These are phyloP conservation scores for Telfairia occidentalis DNA, from an alignment of 331 rosid species.

Conservation along the genomic window DNA sequence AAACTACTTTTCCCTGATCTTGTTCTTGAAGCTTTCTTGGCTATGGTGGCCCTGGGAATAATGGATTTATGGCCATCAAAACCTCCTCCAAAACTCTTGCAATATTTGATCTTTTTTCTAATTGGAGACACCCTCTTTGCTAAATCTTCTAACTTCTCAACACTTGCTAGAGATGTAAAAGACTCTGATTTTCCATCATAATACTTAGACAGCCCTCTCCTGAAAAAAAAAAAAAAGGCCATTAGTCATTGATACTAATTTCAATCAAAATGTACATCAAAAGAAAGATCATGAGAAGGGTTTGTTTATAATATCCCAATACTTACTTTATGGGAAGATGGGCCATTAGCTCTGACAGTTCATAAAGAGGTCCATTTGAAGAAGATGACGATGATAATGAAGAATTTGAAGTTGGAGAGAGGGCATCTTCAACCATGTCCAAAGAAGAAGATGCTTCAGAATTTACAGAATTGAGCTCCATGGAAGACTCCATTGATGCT, in stretches of 20 bases:
- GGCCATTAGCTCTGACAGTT: conserved; percentile 59
- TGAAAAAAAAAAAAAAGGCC: conserved; percentile 16
- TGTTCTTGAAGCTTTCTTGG: conserved; percentile 52
- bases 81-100: conserved; percentile 61
- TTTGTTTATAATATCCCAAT: background rate
- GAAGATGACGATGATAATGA: conserved; percentile 31
- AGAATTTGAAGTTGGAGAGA: conserved; percentile 14
- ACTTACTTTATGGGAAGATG: conserved; percentile 78
- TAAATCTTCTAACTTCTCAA: conserved; percentile 59
- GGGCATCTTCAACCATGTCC: conserved; percentile 4
- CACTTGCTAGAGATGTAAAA: conserved; percentile 55
- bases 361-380: conserved; percentile 58
- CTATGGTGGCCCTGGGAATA: conserved; percentile 48
- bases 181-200: conserved; percentile 78
- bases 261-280: background rate
- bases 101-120: conserved; percentile 49
- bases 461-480: background rate
- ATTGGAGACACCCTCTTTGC: conserved; percentile 41
- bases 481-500: conserved; percentile 5
- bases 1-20: conserved; percentile 28
- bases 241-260: background rate
- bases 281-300: background rate
- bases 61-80: conserved; percentile 39
- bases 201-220: conserved; percentile 75
- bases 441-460: conserved; percentile 11